Evolutionary conservation across 2,329 filamentous ascomycete species (phyloP), one percentile per base, ranked within the genome.

Genomic region (Chrysosporium keratinophilum): DNA sequence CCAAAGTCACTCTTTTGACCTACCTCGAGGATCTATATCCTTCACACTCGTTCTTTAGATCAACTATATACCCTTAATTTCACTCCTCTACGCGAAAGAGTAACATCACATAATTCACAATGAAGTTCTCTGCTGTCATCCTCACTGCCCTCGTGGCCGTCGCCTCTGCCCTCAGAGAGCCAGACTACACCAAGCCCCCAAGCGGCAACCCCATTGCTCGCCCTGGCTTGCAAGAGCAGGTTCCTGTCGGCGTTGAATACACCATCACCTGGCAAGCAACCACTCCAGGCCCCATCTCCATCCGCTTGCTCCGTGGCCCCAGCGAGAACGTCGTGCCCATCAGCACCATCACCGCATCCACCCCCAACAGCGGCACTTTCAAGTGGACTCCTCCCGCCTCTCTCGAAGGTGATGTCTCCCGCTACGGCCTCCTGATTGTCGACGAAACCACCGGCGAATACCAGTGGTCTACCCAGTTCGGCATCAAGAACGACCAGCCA

Each of bases 401-500:
- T 41, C 75, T 82, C 56, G 70, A 73, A 61, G 64, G 64, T 57
- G 75, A 77, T 57, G 64, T 64, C 58, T 74, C 72, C 61, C 76
- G 73, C 68, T 83, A 83, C 69, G 81, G 80, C 57, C 71, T 84
- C 63, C 74, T 82, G 65, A 68, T 84, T 61, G 78, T 83, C 60
- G 78, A 78, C 59, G 78, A 82, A 63, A 71, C 72, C 48, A 78
- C 73, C 58, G 78, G 80, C 64, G 68, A 77, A 64, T 83, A 79
- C 75, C 80, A 83, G 65, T 81, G 75, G 69, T 77, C 76, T 42
- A 78, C 77, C 55, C 79, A 83, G 67, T 83, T 83, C 71, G 80
- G 80, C 62, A 74, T 84, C 70, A 54, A 64, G 52, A 68, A 68
- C 60, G 52, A 63, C 20, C 47, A 54, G 45, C 57, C 15, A 54